Evolutionary conservation across 2,329 filamentous ascomycete species (phyloP).

Genomic region (Hypoxylon sp.): DNA sequence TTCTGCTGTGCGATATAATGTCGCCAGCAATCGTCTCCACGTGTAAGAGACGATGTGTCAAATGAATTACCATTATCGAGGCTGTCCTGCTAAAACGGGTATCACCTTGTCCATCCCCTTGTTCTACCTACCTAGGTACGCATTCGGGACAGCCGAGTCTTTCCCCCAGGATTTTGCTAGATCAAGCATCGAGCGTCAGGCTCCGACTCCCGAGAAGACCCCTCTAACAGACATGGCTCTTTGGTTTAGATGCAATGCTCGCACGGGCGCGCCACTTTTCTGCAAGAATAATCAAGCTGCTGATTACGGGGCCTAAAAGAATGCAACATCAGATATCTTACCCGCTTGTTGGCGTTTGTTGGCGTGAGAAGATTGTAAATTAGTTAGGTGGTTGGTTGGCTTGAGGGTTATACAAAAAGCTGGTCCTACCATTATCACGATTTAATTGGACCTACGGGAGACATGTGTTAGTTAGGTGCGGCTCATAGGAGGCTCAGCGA

Average conservation of each 20-base stretch:
- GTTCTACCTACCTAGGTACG: constrained; percentile 2
- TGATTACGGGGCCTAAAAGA: constrained; percentile 36
- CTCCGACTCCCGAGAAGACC: constrained; percentile 14
- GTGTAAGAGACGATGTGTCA: constrained; percentile 33
- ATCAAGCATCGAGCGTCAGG: constrained; percentile 22
- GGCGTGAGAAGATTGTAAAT: constrained; percentile 22
- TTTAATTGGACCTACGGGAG: constrained; percentile 39
- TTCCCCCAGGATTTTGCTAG: constrained; percentile 15
- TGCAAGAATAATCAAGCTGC: constrained; percentile 33
- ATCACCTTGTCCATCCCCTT: constrained; percentile 9
- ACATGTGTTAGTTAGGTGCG: constrained; percentile 49
- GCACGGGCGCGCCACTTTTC: constrained; percentile 31
- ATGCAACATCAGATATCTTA: constrained; percentile 33
- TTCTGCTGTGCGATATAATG: constrained; percentile 32
- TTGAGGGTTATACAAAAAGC: constrained; percentile 32
- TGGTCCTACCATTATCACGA: constrained; percentile 32
- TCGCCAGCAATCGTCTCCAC: constrained; percentile 30
- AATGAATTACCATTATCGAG: constrained; percentile 2
- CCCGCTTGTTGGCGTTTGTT: constrained; percentile 30
- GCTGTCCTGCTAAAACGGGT: constrained; percentile 15
- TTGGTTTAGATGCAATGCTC: constrained; percentile 25
- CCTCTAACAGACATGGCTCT: constrained; percentile 1
- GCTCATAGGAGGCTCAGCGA: constrained; percentile 48
- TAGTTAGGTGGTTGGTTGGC: constrained; percentile 34
- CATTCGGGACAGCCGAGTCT: constrained; percentile 21